These are phyloP conservation scores for Alternaria viburni DNA, from an alignment of 2,329 filamentous ascomycete species.

Conservation along the genomic window DNA sequence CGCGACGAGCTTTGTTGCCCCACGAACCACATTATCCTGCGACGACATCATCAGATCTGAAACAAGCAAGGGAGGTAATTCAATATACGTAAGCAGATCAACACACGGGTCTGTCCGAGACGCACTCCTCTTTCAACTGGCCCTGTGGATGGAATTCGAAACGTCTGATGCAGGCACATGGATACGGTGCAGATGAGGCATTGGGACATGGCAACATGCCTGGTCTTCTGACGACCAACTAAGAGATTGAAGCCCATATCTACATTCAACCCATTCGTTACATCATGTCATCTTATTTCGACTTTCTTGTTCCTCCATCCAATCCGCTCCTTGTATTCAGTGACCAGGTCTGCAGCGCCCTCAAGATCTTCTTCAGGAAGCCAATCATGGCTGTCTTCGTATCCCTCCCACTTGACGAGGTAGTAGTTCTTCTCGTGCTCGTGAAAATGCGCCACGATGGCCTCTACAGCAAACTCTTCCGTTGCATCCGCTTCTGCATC, in stretches of 20 bases:
- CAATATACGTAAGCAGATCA: neutral
- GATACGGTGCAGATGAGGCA: neutral
- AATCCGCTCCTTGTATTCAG: slow-evolving; percentile 28
- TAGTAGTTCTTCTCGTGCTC: slow-evolving; percentile 32
- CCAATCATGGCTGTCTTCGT: slow-evolving; percentile 42
- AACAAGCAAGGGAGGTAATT: neutral
- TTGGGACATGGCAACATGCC: neutral
- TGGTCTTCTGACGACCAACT: neutral
- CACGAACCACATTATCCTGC: neutral
- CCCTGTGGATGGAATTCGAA: neutral
- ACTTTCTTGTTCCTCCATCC: slow-evolving; percentile 12
- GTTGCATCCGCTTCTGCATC: slow-evolving; percentile 10
- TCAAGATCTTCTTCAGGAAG: slow-evolving; percentile 33
- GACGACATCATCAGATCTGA: neutral
- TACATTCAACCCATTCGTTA: neutral
- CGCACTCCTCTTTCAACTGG: neutral
- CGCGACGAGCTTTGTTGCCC: neutral
- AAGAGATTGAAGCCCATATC: neutral
- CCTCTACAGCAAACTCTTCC: slow-evolving; percentile 40
- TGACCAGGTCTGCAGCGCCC: slow-evolving; percentile 34
- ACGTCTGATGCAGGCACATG: neutral
- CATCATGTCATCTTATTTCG: neutral
- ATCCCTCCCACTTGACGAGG: slow-evolving; percentile 45
- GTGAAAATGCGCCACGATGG: slow-evolving; percentile 34
- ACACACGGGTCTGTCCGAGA: neutral